phyloP scores from a whole-genome alignment of 345 rosid species.

The Syzygium aromaticum region DNA sequence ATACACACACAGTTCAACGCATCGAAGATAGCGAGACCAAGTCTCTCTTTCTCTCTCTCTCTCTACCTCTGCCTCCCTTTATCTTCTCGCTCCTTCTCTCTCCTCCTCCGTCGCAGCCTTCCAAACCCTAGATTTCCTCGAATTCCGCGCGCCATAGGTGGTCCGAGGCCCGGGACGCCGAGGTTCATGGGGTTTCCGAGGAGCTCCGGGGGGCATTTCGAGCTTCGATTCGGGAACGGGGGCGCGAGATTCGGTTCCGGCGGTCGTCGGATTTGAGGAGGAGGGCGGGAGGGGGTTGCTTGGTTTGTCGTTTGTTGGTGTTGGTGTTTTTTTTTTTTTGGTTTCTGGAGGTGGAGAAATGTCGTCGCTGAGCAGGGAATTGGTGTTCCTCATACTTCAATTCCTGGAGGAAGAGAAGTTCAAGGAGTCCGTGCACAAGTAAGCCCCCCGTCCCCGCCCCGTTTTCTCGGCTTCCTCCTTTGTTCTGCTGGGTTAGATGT shows the following conservation, averaged over 20 bases:
- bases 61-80: slow-evolving; percentile 22
- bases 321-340: neutral
- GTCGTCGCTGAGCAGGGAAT: slow-evolving; percentile 82
- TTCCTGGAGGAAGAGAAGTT: slow-evolving; percentile 92
- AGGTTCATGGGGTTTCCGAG: neutral
- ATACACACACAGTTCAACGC: slow-evolving; percentile 41
- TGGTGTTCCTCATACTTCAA: slow-evolving; percentile 90
- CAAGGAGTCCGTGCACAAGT: slow-evolving; percentile 85
- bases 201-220: neutral
- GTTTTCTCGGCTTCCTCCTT: neutral
- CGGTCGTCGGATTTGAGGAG: neutral
- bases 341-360: slow-evolving; percentile 11
- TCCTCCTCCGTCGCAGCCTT: slow-evolving; percentile 36
- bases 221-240: slow-evolving; percentile 2
- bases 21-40: slow-evolving; percentile 85
- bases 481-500: too few species aligned
- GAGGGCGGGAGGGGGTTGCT: neutral
- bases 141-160: slow-evolving; percentile 12
- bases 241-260: slow-evolving; percentile 1
- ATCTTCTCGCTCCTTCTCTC: slow-evolving; percentile 22
- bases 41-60: slow-evolving; percentile 25
- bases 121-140: slow-evolving; percentile 72
- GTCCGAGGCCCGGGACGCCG: neutral
- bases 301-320: neutral
- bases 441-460: neutral